Evolutionary conservation across 2,329 filamentous ascomycete genomes (phyloP), one percentile per base, ranked within the genome.

Genomic region (Diplocarpon rosae): DNA sequence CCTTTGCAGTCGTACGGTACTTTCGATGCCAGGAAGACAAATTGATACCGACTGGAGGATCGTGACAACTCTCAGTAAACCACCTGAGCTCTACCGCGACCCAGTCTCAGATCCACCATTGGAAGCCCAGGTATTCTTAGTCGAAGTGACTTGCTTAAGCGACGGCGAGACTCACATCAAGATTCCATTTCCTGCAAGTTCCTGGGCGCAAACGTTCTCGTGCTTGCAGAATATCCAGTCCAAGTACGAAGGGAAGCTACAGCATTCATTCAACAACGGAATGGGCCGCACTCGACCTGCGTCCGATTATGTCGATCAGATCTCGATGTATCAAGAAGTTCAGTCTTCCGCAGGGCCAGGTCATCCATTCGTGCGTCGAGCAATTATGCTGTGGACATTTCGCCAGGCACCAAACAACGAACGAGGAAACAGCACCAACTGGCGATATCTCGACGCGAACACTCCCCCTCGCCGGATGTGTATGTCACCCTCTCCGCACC

Each of bases 241-340:
- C 3, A 46, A 54, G 28, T 49, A 52, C 30, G 56, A 59, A 29
- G 73, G 50, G 69, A 72, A 42, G 67, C 71, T 55, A 35, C 36
- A 38, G 14, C 37, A 65, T 62, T 46, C 63, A 9, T 53, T 61
- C 15, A 59, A 63, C 39, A 63, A 60, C 52, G 64, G 65, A 56
- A 56, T 56, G 5, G 55, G 47, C 13, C 60, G 61, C 16, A 70
- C 27, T 4, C 43, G 44, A 30, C 48, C 71, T 1, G 70, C 72
- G 51, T 72, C 73, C 55, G 73, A 78, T 35, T 66, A 79, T 45
- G 69, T 80, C 41, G 67, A 71, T 52, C 72, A 73, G 59, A 75
- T 80, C 37, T 75, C 75, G 58, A 81, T 81, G 77, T 76, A 78
- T 59, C 78, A 82, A 59, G 78, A 81, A 64, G 68, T 81, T 30